Conservation (phyloP, 176 grass and related monocot species). For the Aegilops sharonensis region DNA sequence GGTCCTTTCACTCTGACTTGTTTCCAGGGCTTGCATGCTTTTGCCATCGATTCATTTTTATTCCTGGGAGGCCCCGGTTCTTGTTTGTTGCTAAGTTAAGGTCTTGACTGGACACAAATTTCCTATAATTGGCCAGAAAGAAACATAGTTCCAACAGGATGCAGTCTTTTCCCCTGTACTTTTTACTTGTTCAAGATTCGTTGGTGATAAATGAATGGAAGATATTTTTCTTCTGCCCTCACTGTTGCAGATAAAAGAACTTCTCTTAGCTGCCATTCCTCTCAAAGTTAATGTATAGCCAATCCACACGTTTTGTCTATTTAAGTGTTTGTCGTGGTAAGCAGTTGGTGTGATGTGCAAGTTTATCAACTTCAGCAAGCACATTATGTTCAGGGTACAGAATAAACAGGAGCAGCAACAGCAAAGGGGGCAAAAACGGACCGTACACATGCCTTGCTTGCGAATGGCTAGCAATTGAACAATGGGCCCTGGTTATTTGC, state of each 20-base stretch:
- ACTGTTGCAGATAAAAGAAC: neutral
- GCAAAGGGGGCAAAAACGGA: conserved; percentile 7
- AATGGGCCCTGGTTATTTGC: conserved; percentile 6
- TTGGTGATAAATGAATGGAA: conserved; percentile 7
- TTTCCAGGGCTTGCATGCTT: neutral
- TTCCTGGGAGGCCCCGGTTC: neutral
- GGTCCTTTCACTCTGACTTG: neutral
- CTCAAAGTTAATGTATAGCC: conserved; percentile 7
- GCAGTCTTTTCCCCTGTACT: neutral
- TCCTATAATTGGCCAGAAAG: neutral
- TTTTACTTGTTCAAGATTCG: conserved; percentile 30
- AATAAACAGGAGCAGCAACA: neutral
- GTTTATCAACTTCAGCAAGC: conserved; percentile 19
- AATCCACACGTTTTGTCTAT: neutral
- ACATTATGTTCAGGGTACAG: neutral
- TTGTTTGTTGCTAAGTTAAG: conserved; percentile 30
- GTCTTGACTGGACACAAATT: conserved; percentile 12
- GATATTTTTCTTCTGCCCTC: neutral
- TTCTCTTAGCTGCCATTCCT: conserved; percentile 1
- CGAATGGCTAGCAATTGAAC: neutral
- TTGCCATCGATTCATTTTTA: neutral
- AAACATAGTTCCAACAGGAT: conserved; percentile 21
- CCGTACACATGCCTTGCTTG: neutral
- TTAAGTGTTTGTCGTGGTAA: neutral
- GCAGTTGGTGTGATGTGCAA: conserved; percentile 10